Evolutionary conservation across 202 grass and related monocot species (phyloP).

Genomic region (Carex arenaria): DNA sequence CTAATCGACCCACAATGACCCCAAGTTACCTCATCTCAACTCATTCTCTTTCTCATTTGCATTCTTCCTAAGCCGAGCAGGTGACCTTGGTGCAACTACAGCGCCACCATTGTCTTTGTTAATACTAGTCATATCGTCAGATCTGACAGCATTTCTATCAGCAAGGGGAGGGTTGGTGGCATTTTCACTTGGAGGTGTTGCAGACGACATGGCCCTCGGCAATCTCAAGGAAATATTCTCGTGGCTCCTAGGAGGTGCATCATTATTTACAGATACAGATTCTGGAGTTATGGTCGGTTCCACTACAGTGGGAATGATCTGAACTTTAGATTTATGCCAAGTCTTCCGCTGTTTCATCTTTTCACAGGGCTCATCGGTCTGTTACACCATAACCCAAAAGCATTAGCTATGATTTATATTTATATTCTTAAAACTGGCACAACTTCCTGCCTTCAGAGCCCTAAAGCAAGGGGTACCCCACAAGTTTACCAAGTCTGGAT

Average conservation of each 20-base stretch:
- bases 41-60: slow-evolving; percentile 87
- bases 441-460: not conserved
- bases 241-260: slow-evolving; percentile 22
- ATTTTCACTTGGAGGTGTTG: not conserved
- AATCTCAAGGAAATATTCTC: slow-evolving; percentile 61
- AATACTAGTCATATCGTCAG: slow-evolving; percentile 28
- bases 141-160: slow-evolving; percentile 54
- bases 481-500: not conserved
- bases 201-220: slow-evolving; percentile 63
- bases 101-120: slow-evolving; percentile 47
- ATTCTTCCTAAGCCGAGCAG: slow-evolving; percentile 34
- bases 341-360: slow-evolving; percentile 55
- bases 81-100: slow-evolving; percentile 33
- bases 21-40: slow-evolving; percentile 27
- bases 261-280: slow-evolving; percentile 18
- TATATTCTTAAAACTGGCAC: not conserved
- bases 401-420: not conserved
- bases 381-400: slow-evolving; percentile 12
- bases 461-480: not conserved
- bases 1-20: not conserved
- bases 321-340: slow-evolving; percentile 68
- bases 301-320: slow-evolving; percentile 40
- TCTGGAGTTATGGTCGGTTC: not conserved
- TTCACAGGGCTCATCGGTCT: slow-evolving; percentile 32
- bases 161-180: slow-evolving; percentile 43